These are phyloP conservation scores for Neurospora africana DNA, from an alignment of 495 filamentous ascomycete genomes.

Conservation along the genomic window DNA sequence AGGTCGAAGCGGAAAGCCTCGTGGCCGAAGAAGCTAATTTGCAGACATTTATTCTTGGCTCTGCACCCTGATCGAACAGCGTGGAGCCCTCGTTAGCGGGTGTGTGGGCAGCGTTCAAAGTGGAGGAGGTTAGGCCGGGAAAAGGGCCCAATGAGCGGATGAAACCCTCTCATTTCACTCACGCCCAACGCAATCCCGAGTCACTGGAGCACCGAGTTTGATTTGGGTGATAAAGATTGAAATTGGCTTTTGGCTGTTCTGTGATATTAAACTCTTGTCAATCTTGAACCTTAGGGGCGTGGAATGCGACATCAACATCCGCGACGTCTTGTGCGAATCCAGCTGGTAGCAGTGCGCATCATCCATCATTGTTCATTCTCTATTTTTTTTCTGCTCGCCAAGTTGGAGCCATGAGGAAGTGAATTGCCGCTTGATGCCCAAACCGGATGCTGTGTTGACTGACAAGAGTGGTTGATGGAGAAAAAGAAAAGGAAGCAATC, in stretches of 20 bases:
- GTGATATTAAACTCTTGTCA: neutral
- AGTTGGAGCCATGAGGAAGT: neutral
- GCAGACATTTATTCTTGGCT: neutral
- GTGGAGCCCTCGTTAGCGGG: neutral
- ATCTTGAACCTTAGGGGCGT: neutral
- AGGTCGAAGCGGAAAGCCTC: neutral
- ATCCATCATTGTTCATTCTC: neutral
- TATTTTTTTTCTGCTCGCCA: neutral
- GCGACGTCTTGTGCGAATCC: neutral
- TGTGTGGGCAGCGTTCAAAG: neutral
- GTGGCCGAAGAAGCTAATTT: neutral
- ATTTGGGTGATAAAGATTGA: neutral
- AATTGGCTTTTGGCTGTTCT: neutral
- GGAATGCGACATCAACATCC: neutral
- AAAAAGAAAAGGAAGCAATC: neutral
- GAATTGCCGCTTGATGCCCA: neutral
- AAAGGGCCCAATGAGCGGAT: neutral
- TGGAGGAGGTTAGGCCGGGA: neutral
- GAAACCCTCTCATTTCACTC: neutral
- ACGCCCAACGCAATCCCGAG: neutral
- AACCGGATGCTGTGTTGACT: neutral
- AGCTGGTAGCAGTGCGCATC: neutral
- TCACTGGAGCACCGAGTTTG: neutral
- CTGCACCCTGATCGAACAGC: neutral
- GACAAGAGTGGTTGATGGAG: neutral